These are phyloP conservation scores for Neurospora sp. DNA, from an alignment of 495 filamentous ascomycete species.

Conservation along the genomic window DNA sequence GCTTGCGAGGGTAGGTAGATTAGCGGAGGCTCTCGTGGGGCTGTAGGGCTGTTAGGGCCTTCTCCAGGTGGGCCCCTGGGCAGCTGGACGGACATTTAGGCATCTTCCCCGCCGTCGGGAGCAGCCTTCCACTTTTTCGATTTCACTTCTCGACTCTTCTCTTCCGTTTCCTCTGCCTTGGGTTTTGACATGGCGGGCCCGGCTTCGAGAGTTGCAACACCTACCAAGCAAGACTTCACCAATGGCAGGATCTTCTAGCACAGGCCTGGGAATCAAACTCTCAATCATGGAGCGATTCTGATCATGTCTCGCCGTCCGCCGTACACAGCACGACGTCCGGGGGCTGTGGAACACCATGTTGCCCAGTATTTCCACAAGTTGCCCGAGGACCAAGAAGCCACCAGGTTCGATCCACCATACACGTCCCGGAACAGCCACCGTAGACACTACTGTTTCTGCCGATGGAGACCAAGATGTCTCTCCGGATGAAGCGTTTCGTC, in stretches of 20 bases:
- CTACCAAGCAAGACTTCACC: not conserved
- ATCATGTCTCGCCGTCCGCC: slow-evolving; percentile 9
- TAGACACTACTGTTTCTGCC: not conserved
- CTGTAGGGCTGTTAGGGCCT: not conserved
- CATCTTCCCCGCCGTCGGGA: not conserved
- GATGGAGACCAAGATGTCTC: not conserved
- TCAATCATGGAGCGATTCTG: not conserved
- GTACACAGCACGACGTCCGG: not conserved
- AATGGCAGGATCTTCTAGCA: not conserved
- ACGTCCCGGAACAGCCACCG: not conserved
- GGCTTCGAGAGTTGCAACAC: not conserved
- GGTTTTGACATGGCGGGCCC: not conserved
- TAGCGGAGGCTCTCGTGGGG: not conserved
- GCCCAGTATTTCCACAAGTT: not conserved
- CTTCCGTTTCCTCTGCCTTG: not conserved
- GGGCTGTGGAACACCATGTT: too few relatives aligned
- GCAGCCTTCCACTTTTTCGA: not conserved
- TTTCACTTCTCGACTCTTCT: not conserved
- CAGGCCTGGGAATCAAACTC: not conserved
- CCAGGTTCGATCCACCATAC: not conserved
- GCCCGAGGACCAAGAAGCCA: not conserved
- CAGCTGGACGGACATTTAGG: not conserved
- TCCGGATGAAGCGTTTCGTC: not conserved
- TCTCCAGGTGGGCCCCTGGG: not conserved
- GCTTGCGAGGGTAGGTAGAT: too few relatives aligned